Conservation (phyloP, 306 rosid species). For the Carpinus fangiana region DNA sequence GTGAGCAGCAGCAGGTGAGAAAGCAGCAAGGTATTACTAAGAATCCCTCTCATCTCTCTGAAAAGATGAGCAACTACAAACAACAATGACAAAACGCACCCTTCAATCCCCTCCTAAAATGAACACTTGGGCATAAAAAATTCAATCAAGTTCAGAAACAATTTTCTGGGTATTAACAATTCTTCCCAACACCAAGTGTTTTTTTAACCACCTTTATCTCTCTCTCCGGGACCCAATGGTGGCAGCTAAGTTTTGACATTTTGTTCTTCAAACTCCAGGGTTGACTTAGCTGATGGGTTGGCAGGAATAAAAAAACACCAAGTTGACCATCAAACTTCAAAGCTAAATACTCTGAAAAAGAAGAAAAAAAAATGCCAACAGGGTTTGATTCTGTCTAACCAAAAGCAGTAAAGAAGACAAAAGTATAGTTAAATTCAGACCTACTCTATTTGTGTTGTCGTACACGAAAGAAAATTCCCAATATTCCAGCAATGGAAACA, state of each 20-base stretch:
- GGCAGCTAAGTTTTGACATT: not conserved
- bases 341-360: too few species aligned
- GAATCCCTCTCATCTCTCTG: constrained; percentile 27
- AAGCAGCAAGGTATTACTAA: constrained; percentile 10
- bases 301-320: not conserved
- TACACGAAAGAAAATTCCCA: not conserved
- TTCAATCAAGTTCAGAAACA: not conserved
- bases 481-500: too few species aligned
- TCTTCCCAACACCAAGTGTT: not conserved
- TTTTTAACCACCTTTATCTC: not conserved
- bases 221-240: not conserved
- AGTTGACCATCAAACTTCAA: not conserved
- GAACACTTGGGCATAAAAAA: constrained; percentile 1
- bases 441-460: not conserved
- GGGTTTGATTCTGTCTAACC: not conserved
- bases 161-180: not conserved
- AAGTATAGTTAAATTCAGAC: not conserved
- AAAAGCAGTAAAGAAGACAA: not conserved
- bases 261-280: not conserved
- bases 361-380: not conserved
- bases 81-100: not conserved
- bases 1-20: constrained; percentile 28
- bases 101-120: not conserved
- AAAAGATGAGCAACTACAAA: not conserved
- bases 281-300: not conserved